A percentile compares a stretch with the other conserved stretches of the same genome.
These are phyloP conservation scores for Russula sp. DNA, from an alignment of 768 basidiomycete genomes.

Conservation along the genomic window DNA sequence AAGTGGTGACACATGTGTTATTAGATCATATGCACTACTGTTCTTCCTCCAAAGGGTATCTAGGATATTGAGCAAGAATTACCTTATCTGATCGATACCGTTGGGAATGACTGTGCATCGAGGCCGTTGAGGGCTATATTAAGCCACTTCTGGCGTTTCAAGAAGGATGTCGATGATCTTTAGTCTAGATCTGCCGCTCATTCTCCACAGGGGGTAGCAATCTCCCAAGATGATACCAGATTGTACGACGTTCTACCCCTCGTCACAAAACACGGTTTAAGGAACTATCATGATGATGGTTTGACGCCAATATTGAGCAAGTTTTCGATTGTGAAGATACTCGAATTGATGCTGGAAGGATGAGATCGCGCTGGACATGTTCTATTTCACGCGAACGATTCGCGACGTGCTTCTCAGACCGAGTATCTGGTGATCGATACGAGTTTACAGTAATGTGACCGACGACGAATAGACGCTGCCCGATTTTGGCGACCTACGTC, in stretches of 20 bases:
- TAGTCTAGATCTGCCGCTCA: constrained; percentile 64
- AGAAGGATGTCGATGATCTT: constrained; percentile 50
- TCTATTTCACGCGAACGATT: constrained; percentile 68
- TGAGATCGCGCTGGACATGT: constrained; percentile 66
- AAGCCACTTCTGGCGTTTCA: constrained; percentile 58
- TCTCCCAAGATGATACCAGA: constrained; percentile 66
- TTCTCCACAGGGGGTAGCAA: constrained; percentile 79
- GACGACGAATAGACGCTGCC: neutral
- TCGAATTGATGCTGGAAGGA: constrained; percentile 58
- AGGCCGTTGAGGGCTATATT: constrained; percentile 58
- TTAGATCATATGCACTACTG: constrained; percentile 72
- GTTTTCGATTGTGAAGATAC: constrained; percentile 75
- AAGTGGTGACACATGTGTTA: neutral
- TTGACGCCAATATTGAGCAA: constrained; percentile 36
- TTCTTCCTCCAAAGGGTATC: constrained; percentile 52
- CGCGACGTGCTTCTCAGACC: constrained; percentile 5
- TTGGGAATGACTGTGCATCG: constrained; percentile 54
- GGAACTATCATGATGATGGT: neutral
- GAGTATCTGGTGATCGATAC: neutral
- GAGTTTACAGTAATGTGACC: too few relatives aligned
- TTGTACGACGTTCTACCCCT: too few relatives aligned
- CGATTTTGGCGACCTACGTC: constrained; percentile 59
- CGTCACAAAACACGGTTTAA: constrained; percentile 38
- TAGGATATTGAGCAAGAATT: constrained; percentile 78
- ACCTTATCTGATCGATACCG: constrained; percentile 70